Evolutionary conservation across 768 basidiomycete species (phyloP), one percentile per base, ranked within the genome.

Genomic region (Mrakia gelida): DNA sequence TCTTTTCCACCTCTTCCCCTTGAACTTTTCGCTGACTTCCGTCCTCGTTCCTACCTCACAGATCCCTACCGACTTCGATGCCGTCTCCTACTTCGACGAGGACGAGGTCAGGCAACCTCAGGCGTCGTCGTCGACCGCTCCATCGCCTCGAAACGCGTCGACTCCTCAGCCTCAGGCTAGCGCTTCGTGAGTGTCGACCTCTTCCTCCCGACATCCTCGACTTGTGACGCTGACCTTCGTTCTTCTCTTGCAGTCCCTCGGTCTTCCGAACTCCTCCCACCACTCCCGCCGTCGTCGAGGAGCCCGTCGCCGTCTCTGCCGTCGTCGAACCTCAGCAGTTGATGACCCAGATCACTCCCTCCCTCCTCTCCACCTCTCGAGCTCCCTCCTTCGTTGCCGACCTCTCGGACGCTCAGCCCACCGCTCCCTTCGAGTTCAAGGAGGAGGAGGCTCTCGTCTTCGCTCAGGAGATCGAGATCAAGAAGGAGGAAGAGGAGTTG

Each of bases 61-160:
- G 72, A 15, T 52, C 3, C 68, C 68, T 26, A 26, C 62, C 59
- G 21, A 30, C 13, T 21, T 76, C 52, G 76, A 77, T 28, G 70
- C 41, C 2, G 4, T n/a, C 30, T 15, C 38, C 13, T 76, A 9
- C 23, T 71, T 77, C 38, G 70, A 62, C 43, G 59, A 32, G 21
- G 56, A 63, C 52, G 65, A 41, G 38, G 10, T 38, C 15, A 9
- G 49, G 15, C 23, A 56, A 10, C 68, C 71, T 34, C 68, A 79
- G 49, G 49, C 49, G 16, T 52, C 49, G 16, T 18, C 49, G 16
- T 52, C 68, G 43, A 34, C 32, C 91, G 93, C 82, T 86, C 89
- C 59, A 92, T 91, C 52, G 90, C 92, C 71, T 86, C 88, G 8
- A 90, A 91, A 80, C 92, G 92, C 0, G 91, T 92, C 81, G 84